phyloP scores from a whole-genome alignment of 2,329 filamentous ascomycete genomes.

The Pyrenophora graminea region DNA sequence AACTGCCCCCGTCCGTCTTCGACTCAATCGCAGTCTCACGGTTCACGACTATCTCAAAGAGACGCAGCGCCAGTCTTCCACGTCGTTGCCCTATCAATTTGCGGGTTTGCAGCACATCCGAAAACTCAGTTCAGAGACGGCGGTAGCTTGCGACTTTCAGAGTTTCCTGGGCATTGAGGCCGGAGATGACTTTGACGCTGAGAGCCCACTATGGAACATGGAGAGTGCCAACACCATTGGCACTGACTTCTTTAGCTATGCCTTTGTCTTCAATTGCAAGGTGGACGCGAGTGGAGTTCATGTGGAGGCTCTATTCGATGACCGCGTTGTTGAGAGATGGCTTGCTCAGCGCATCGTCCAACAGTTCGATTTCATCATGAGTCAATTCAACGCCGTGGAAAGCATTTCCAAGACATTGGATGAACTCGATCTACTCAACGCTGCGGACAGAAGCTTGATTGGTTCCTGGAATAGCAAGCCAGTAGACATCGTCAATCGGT shows the following conservation, averaged over 20 bases:
- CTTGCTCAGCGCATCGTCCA: slow-evolving; percentile 33
- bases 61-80: slow-evolving; percentile 33
- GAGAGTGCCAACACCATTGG: slow-evolving; percentile 39
- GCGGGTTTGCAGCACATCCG: slow-evolving; percentile 56
- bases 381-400: slow-evolving; percentile 25
- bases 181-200: slow-evolving; percentile 35
- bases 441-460: slow-evolving; percentile 25
- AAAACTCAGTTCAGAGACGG: slow-evolving; percentile 45
- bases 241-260: slow-evolving; percentile 45
- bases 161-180: slow-evolving; percentile 52
- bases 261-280: slow-evolving; percentile 40
- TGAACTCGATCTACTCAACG: slow-evolving; percentile 30
- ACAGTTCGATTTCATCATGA: slow-evolving; percentile 37
- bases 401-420: slow-evolving; percentile 16
- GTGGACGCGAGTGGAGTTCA: slow-evolving; percentile 25
- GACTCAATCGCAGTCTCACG: slow-evolving; percentile 39
- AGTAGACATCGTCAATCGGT: slow-evolving; percentile 28
- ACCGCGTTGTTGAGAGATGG: slow-evolving; percentile 34
- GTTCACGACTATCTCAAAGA: slow-evolving; percentile 35
- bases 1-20: slow-evolving; percentile 50
- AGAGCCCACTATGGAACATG: slow-evolving; percentile 38
- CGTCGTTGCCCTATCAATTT: slow-evolving; percentile 39
- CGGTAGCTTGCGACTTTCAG: slow-evolving; percentile 53
- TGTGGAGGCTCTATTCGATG: slow-evolving; percentile 39
- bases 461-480: slow-evolving; percentile 33